Base-by-base conservation (phyloP, 1,139 yeast species). In the Debaryomyces singareniensis region DNA sequence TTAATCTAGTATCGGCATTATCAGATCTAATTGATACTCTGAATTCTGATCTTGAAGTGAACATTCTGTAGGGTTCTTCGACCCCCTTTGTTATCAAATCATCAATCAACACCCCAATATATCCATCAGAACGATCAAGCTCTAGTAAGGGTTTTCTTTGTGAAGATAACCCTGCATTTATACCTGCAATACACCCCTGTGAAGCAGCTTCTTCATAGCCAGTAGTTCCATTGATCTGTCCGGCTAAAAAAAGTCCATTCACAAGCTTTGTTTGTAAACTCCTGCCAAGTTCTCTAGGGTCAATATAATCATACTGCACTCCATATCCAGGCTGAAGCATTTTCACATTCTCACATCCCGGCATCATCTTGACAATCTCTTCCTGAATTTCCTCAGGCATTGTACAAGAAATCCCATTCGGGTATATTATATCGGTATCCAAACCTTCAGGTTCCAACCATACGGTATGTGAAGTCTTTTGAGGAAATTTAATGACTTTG, bases 191-290 rank as follows among this genome's bases (percentile, higher is more conserved):
- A 34, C 89, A 71, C 1, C 99, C 99, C 50, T 91, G 98, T 0
- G 97, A 80, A 2, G 96, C 96, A 0, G 99, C 99, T 52, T 93
- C 99, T 58, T 93, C 99, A 46, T 93, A 93, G 0, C 99, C 99
- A 0, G 99, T 93, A 1, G 99, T 93, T 26, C 99, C 99, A 50
- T 93, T 93, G 26, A 93, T 93, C 55, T 93, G 99, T 2, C 99
- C 99, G 0, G 98, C 99, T 31, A 93, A 64, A 48, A 61, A 93
- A 26, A 93, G 58, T 0, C 97, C 97, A 12, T 68, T 60, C 1
- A 93, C 77, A 4, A 75, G 56, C 46, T 85, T 87, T 0, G 97
- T 86, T 50, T 91, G 96, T 27, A 93, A 55, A 0, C 95, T 83
- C 29, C 68, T 70, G 32, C 70, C 68, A 33, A 93, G 65, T 47